These are phyloP conservation scores for Pythium guiyangense DNA, from an alignment of 352 stramenopile genomes.

Conservation along the genomic window DNA sequence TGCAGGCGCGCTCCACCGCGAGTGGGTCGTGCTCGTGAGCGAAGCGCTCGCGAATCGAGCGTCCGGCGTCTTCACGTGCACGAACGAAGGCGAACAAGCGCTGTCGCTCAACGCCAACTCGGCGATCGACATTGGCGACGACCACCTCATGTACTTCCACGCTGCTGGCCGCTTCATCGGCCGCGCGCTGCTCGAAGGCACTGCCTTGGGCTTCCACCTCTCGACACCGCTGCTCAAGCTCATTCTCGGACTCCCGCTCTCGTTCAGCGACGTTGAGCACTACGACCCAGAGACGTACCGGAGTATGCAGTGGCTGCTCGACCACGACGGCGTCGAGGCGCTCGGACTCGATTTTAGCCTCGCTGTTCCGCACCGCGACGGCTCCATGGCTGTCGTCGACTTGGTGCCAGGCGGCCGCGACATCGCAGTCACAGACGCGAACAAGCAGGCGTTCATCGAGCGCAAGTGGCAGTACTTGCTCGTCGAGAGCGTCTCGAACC, in stretches of 20 bases:
- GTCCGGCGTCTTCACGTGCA: too few species aligned
- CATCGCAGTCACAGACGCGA: constrained; percentile 87
- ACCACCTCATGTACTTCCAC: too few species aligned
- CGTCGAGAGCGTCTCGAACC: constrained; percentile 76
- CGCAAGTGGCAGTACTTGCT: constrained; percentile 87
- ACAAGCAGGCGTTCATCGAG: constrained; percentile 89
- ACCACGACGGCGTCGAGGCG: constrained; percentile 26
- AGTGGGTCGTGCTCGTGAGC: too few species aligned
- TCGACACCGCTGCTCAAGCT: constrained; percentile 44
- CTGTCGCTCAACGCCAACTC: too few species aligned
- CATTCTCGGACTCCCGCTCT: constrained; percentile 34
- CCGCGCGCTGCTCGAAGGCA: constrained; percentile 67
- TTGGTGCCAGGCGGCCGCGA: constrained; percentile 29
- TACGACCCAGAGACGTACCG: constrained; percentile 43
- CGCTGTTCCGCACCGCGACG: constrained; percentile 12
- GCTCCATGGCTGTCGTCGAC: constrained; percentile 19
- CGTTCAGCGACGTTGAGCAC: constrained; percentile 34
- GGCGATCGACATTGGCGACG: too few species aligned
- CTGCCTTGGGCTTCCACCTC: constrained; percentile 91
- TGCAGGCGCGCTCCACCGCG: constrained; percentile 84
- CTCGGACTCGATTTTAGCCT: constrained; percentile 41
- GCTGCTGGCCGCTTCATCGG: too few species aligned
- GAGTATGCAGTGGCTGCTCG: constrained; percentile 42
- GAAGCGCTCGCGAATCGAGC: too few species aligned
- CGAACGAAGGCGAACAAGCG: too few species aligned